A percentile compares a stretch with the other conserved stretches of the same genome.
Evolutionary conservation across 2,329 filamentous ascomycete species (phyloP).

Genomic region (Aspergillus piperis): DNA sequence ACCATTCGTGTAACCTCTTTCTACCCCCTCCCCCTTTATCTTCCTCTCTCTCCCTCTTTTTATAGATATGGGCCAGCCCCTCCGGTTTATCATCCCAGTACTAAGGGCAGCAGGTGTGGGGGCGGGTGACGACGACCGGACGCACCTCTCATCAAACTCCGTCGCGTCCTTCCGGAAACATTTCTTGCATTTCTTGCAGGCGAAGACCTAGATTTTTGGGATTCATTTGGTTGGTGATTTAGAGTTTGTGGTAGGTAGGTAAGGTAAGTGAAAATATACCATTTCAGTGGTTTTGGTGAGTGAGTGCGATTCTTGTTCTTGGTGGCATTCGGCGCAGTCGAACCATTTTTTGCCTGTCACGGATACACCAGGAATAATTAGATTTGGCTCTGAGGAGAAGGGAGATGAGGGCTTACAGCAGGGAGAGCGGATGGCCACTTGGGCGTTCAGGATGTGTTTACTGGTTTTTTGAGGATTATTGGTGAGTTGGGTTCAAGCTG

Average conservation of each 20-base stretch:
- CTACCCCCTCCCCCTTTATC: background rate
- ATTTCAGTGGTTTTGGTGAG: constrained; percentile 81
- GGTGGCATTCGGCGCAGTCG: constrained; percentile 94
- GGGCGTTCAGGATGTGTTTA: constrained; percentile 97
- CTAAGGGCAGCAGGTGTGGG: background rate
- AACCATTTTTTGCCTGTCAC: constrained; percentile 90
- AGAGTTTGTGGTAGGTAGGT: background rate
- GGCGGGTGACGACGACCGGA: background rate
- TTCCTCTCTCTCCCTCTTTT: background rate
- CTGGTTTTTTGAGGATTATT: constrained; percentile 48
- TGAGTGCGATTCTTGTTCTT: constrained; percentile 74
- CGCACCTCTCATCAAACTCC: constrained; percentile 81
- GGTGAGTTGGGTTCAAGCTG: background rate
- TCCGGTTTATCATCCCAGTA: background rate
- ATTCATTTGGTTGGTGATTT: background rate
- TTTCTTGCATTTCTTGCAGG: constrained; percentile 99
- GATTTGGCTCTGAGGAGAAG: background rate
- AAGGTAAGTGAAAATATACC: constrained; percentile 38
- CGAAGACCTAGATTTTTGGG: constrained; percentile 60
- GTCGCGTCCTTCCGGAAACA: constrained; percentile 91
- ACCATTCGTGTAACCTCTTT: background rate
- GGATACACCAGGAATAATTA: background rate
- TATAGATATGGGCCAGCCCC: background rate
- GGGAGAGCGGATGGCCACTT: constrained; percentile 91
- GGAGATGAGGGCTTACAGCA: constrained; percentile 68